Conservation (phyloP, 768 basidiomycete species). For the Leucosporidium scottii region DNA sequence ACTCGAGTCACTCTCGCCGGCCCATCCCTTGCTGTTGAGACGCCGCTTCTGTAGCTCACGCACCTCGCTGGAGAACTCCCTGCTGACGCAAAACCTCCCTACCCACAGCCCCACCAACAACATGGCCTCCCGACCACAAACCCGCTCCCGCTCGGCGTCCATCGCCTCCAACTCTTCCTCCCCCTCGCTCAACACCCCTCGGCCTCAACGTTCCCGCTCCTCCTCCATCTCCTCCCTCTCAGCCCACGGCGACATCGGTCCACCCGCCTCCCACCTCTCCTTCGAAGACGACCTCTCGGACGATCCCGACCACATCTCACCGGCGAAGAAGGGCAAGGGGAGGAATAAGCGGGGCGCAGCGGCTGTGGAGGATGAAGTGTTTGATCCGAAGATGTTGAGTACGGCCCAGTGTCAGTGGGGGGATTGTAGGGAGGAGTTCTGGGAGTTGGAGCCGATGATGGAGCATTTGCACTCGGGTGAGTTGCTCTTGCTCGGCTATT, state of each 20-base stretch:
- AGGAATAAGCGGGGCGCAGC: not conserved
- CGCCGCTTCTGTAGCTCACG: no score
- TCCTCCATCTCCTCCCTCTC: not conserved
- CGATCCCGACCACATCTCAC: slow-evolving; percentile 4
- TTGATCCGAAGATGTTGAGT: slow-evolving; percentile 8
- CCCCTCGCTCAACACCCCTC: no score
- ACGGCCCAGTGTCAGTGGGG: slow-evolving; percentile 63
- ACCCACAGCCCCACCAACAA: no score
- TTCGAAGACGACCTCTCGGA: not conserved
- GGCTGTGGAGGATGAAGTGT: not conserved
- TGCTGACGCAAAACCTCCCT: no score
- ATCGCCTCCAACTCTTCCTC: no score
- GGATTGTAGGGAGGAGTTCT: slow-evolving; percentile 66
- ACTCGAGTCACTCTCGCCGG: no score
- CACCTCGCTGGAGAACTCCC: no score
- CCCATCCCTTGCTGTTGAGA: no score
- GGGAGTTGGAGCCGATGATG: slow-evolving; percentile 65
- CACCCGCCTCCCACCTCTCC: not conserved
- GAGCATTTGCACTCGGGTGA: slow-evolving; percentile 75
- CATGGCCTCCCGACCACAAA: no score
- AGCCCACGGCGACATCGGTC: not conserved
- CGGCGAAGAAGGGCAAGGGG: not conserved
- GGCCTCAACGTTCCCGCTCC: not conserved
- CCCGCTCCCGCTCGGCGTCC: no score
- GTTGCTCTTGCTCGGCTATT: slow-evolving; percentile 34